These are phyloP conservation scores for Phytophthora aleatoria DNA, from an alignment of 352 stramenopile species.

Conservation along the genomic window DNA sequence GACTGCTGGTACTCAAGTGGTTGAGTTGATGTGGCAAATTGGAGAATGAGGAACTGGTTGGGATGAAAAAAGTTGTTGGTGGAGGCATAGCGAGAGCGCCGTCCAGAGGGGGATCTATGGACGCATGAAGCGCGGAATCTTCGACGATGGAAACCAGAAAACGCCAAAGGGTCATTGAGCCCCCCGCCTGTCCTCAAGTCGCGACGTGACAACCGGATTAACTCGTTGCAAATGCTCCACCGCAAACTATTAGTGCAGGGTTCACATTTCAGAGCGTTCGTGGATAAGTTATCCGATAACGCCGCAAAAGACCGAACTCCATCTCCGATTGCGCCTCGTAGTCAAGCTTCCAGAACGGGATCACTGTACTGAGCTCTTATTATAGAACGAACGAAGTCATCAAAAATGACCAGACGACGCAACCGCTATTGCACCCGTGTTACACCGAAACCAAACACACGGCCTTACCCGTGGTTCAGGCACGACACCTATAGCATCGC, in stretches of 20 bases:
- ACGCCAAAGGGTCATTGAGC: neutral
- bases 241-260: slow-evolving; percentile 24
- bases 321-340: neutral
- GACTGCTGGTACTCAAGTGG: slow-evolving; percentile 30
- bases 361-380: too few species aligned
- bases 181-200: slow-evolving; percentile 30
- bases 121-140: slow-evolving; percentile 7
- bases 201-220: slow-evolving; percentile 25
- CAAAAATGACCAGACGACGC: too few species aligned
- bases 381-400: too few species aligned
- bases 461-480: neutral
- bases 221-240: slow-evolving; percentile 7
- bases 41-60: slow-evolving; percentile 27
- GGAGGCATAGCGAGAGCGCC: neutral
- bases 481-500: neutral
- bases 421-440: neutral
- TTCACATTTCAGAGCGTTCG: slow-evolving; percentile 28
- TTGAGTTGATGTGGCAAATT: slow-evolving; percentile 35
- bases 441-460: neutral
- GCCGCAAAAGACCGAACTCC: neutral
- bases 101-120: neutral
- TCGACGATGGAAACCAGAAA: slow-evolving; percentile 2
- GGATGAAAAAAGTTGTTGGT: neutral
- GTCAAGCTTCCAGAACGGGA: too few species aligned
- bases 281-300: neutral